Evolutionary conservation across 2,329 filamentous ascomycete species (phyloP), one percentile per base, ranked within the genome.

Genomic region (Cercospora janseana): DNA sequence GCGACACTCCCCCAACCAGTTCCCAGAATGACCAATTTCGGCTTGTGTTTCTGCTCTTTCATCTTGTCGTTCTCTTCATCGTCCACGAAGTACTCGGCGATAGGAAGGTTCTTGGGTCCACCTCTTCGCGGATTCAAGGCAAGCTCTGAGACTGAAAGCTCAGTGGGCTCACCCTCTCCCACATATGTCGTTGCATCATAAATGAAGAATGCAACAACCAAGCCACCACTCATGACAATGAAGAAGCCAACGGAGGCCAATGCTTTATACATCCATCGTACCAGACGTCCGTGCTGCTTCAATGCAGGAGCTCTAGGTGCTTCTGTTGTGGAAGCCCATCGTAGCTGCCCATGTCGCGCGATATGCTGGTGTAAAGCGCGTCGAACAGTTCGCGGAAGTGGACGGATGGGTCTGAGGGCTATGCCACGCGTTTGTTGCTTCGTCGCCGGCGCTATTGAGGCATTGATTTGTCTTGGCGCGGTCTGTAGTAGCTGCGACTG

Each of bases 1-100:
- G 92, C 88, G 54, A 98, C 87, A 63, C 89, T 89, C 46, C 91
- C 93, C 93, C 93, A 98, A 35, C 93, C 93, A 12, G 91, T 91
- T 15, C 93, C 93, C 26, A 98, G 72, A 51, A 98, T 87, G 31
- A 98, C 93, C 62, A 98, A 74, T 64, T 87, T 88, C 4, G 93
- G 93, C 75, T 98, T 98, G 65, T 91, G 80, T 71, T 89, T 93
- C 67, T 85, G 81, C 42, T 74, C 77, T 56, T 76, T 78, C 71
- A 84, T 90, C 49, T 80, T 79, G 10, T 85, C 80, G 45, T 74
- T 82, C 58, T 96, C 92, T 61, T 95, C 83, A 64, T 97, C 93
- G 65, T 95, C 91, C 31, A 98, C 83, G 54, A 91, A 81, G 18
- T 87, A 82, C 57, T 96, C 88, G 15, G 87, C 85, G 52, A 98